Conservation (phyloP, 1,284 basidiomycete species). For the Austropuccinia psidii region DNA sequence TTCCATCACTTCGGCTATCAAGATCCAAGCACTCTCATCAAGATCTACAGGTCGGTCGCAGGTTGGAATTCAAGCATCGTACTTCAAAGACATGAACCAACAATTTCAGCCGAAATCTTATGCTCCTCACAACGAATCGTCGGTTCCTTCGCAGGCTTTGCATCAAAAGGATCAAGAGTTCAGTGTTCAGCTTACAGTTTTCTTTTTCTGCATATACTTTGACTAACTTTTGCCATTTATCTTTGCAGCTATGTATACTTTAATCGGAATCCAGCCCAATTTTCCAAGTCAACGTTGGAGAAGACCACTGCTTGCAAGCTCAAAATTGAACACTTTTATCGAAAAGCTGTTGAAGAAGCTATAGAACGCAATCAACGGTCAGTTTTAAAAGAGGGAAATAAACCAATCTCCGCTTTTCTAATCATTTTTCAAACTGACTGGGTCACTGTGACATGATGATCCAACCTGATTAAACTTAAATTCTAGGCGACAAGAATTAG, state of each 20-base stretch:
- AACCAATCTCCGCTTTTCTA: neutral
- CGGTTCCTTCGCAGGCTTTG: no score
- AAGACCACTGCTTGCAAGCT: constrained; percentile 91
- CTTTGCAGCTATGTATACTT: constrained; percentile 73
- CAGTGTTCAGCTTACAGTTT: neutral
- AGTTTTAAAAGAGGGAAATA: no score
- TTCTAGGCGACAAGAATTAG: constrained; percentile 22
- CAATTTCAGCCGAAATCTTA: no score
- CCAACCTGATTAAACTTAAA: neutral
- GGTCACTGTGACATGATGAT: no score
- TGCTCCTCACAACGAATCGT: no score
- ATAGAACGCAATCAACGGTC: constrained; percentile 79
- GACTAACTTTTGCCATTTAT: neutral
- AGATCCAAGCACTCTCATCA: no score
- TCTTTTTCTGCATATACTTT: neutral
- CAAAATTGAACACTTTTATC: constrained; percentile 96
- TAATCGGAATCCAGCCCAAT: constrained; percentile 71
- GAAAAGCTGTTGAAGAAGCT: constrained; percentile 83
- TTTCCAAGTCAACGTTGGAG: constrained; percentile 79
- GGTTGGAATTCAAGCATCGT: no score
- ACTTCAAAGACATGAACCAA: no score
- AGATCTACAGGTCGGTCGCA: no score
- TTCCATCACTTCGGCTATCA: no score
- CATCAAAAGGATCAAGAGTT: neutral
- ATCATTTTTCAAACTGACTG: no score